phyloP scores from a whole-genome alignment of 192 early-diverging fungal species.

The Funneliformis geosporum region DNA sequence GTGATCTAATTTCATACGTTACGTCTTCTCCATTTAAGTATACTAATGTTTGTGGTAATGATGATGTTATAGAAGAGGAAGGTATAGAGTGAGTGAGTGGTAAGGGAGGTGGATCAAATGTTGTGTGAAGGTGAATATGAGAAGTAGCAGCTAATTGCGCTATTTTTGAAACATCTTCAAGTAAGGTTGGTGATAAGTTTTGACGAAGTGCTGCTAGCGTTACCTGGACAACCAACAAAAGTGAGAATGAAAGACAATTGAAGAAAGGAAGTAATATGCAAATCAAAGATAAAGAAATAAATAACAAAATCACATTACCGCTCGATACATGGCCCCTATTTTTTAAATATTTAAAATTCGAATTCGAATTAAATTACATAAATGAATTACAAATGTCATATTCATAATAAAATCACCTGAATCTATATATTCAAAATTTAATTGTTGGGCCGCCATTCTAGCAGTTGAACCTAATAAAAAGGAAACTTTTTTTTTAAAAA shows the following conservation, averaged over 20 bases:
- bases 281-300: background rate
- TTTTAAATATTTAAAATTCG: background rate
- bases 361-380: slow-evolving; percentile 29
- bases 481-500: background rate
- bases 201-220: slow-evolving; percentile 1
- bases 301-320: background rate
- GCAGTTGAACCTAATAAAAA: slow-evolving; percentile 63
- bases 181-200: background rate
- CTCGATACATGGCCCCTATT: slow-evolving; percentile 25
- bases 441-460: slow-evolving; percentile 60
- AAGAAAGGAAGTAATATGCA: background rate
- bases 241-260: background rate
- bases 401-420: slow-evolving; percentile 58
- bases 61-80: background rate
- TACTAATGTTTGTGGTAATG: slow-evolving; percentile 34
- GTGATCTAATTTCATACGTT: slow-evolving; percentile 59
- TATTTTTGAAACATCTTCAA: background rate
- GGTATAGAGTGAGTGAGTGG: background rate
- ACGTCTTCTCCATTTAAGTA: slow-evolving; percentile 67
- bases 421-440: slow-evolving; percentile 77
- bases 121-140: slow-evolving; percentile 33
- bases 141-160: slow-evolving; percentile 33
- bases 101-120: background rate
- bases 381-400: slow-evolving; percentile 41
- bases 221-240: background rate